phyloP scores from a whole-genome alignment of 768 basidiomycete species.

The Termitomyces sp. region DNA sequence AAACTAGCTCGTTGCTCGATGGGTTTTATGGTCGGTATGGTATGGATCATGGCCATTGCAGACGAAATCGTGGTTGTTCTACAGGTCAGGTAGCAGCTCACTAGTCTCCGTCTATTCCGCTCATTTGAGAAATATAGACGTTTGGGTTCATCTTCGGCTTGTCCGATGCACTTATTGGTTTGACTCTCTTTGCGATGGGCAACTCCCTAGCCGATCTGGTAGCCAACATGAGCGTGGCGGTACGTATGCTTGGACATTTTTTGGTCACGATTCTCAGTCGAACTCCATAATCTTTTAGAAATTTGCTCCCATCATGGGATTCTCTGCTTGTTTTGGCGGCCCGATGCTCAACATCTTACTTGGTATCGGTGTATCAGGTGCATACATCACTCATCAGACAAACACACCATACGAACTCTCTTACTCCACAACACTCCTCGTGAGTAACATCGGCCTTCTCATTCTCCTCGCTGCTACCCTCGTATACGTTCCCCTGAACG shows the following conservation, averaged over 20 bases:
- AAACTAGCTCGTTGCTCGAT: constrained; percentile 78
- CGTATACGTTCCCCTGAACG: constrained; percentile 81
- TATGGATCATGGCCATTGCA: constrained; percentile 99
- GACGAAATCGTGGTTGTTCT: constrained; percentile 93
- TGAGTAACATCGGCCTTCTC: constrained; percentile 82
- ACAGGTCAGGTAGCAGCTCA: constrained; percentile 48
- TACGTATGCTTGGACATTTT: constrained; percentile 29
- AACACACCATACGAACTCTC: constrained; percentile 63
- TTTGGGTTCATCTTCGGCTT: constrained; percentile 93
- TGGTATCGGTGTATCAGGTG: constrained; percentile 89
- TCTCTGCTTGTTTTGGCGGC: constrained; percentile 92
- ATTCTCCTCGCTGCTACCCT: constrained; percentile 70
- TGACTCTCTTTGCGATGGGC: constrained; percentile 95
- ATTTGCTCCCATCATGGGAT: constrained; percentile 92
- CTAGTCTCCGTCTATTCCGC: not conserved
- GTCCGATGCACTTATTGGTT: constrained; percentile 94
- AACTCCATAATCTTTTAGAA: constrained; percentile 39
- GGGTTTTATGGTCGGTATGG: constrained; percentile 87
- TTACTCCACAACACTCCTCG: constrained; percentile 80
- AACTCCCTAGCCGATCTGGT: constrained; percentile 97
- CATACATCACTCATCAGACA: constrained; percentile 72
- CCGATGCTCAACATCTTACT: constrained; percentile 91
- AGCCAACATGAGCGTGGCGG: constrained; percentile 94
- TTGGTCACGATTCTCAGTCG: not conserved
- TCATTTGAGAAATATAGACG: constrained; percentile 46